Percentiles rank a stretch among this genome's conserved stretches.
These are phyloP conservation scores for Fagopyrum esculentum DNA, from an alignment of 148 eudicot species.

Conservation along the genomic window DNA sequence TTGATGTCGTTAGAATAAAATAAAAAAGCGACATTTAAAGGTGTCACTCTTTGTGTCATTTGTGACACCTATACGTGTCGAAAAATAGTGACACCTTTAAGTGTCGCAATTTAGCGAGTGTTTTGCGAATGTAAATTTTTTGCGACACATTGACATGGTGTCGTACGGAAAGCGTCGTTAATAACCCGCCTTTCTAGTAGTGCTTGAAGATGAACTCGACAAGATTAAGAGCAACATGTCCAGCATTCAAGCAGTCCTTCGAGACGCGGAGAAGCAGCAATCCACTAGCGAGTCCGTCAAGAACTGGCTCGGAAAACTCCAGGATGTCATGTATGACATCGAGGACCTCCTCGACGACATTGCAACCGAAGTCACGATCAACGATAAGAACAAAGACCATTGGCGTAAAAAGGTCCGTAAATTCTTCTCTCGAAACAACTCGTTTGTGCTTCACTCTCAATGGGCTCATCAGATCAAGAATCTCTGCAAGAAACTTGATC, in stretches of 20 bases:
- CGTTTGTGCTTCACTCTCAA: neutral
- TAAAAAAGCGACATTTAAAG: too few species aligned
- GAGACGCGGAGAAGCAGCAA: too few species aligned
- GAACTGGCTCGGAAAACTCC: slow-evolving; percentile 6
- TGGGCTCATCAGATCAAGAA: neutral
- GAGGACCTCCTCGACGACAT: slow-evolving; percentile 19
- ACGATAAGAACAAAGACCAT: neutral
- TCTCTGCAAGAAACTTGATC: neutral
- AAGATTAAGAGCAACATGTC: slow-evolving; percentile 16
- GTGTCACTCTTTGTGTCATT: too few species aligned
- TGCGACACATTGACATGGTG: too few species aligned
- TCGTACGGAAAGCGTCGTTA: too few species aligned
- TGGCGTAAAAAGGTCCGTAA: slow-evolving; percentile 9
- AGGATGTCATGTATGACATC: slow-evolving; percentile 17
- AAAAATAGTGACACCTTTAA: too few species aligned
- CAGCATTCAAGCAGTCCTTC: neutral
- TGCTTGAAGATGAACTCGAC: slow-evolving; percentile 4
- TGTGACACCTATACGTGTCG: too few species aligned
- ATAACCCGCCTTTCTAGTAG: too few species aligned
- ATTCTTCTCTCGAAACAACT: slow-evolving; percentile 15
- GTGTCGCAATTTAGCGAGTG: too few species aligned
- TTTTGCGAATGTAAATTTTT: too few species aligned
- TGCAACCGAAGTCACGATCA: neutral
- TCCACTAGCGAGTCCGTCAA: too few species aligned
- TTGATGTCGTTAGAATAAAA: too few species aligned